phyloP scores from a whole-genome alignment of 2,329 filamentous ascomycete genomes.

The Rhynchosporium graminicola region DNA sequence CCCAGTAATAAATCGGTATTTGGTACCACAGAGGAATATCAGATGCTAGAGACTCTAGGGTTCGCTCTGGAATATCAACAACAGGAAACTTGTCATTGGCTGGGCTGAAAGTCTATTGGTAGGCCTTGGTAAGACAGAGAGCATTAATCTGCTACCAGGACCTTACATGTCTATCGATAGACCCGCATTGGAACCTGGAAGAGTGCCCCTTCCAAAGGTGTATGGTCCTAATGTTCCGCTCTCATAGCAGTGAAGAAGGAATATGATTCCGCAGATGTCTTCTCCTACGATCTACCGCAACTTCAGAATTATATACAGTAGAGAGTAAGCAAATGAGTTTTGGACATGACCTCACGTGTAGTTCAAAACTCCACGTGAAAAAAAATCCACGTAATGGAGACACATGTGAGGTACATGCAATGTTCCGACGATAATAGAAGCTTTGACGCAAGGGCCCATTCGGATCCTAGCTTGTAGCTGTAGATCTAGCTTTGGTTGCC shows the following conservation, averaged over 20 bases:
- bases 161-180: slow-evolving; percentile 41
- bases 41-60: slow-evolving; percentile 43
- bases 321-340: neutral
- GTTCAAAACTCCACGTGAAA: neutral
- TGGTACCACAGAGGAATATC: slow-evolving; percentile 39
- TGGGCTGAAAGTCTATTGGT: slow-evolving; percentile 31
- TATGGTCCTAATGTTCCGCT: slow-evolving; percentile 38
- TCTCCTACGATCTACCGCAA: slow-evolving; percentile 41
- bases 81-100: slow-evolving; percentile 31
- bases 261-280: slow-evolving; percentile 43
- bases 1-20: slow-evolving; percentile 38
- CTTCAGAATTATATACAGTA: slow-evolving; percentile 17
- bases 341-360: neutral
- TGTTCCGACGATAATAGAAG: no score
- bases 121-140: slow-evolving; percentile 32
- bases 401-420: no score
- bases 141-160: slow-evolving; percentile 36
- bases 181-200: slow-evolving; percentile 15
- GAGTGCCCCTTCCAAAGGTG: slow-evolving; percentile 35
- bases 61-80: slow-evolving; percentile 31
- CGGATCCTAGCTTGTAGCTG: no score
- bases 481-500: no score
- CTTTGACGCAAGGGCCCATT: no score
- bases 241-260: slow-evolving; percentile 38
- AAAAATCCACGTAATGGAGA: neutral